Percentiles rank a stretch among this genome's conserved stretches.
Evolutionary conservation across 805 yeast species (phyloP).

Genomic region (Myxozyma neotropica): DNA sequence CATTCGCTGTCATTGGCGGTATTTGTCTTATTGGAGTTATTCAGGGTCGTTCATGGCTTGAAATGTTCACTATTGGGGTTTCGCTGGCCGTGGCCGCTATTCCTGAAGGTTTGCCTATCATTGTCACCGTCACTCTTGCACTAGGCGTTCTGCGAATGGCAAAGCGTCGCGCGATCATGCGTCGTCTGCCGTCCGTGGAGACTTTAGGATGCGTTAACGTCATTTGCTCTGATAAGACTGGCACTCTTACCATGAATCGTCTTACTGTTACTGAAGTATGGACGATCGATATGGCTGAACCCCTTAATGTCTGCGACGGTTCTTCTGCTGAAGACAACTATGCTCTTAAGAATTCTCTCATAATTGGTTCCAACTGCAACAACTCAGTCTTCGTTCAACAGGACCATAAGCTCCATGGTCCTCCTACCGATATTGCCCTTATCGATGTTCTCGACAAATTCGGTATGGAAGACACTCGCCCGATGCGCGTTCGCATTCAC

Average conservation of each 20-base stretch:
- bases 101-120: conserved; percentile 98
- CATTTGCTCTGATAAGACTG: conserved; percentile 79
- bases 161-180: conserved; percentile 86
- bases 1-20: conserved; percentile 86
- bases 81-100: conserved; percentile 98
- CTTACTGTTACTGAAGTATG: conserved; percentile 71
- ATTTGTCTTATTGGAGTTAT: conserved; percentile 86
- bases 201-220: conserved; percentile 94
- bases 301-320: conserved; percentile 13
- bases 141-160: conserved; percentile 98
- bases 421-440: conserved; percentile 93
- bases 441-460: conserved; percentile 72
- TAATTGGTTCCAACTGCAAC: conserved; percentile 55
- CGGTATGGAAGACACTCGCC: conserved; percentile 71
- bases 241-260: conserved; percentile 77
- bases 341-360: conserved; percentile 67
- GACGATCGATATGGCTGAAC: conserved; percentile 56
- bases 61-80: conserved; percentile 97
- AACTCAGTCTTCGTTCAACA: conserved; percentile 26
- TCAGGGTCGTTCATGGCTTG: conserved; percentile 94
- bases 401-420: conserved; percentile 53
- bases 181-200: conserved; percentile 91
- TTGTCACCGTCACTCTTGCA: conserved; percentile 96
- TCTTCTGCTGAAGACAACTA: conserved; percentile 44
- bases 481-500: conserved; percentile 56